These are phyloP conservation scores for Craspedostauros australis DNA, from an alignment of 108 stramenopile species.

Conservation along the genomic window DNA sequence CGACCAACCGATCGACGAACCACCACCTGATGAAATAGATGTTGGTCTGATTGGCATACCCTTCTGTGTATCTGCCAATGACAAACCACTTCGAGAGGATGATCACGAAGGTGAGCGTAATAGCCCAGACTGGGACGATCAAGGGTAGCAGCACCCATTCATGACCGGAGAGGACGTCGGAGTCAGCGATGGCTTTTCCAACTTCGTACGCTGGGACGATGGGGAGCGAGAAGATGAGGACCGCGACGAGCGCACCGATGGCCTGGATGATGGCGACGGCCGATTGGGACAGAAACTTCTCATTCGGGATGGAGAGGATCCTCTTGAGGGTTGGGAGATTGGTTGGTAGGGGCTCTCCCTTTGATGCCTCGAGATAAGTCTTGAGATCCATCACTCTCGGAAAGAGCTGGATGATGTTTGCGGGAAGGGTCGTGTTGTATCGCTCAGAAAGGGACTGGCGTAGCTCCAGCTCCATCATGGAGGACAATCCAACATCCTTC, in stretches of 20 bases:
- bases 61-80: constrained; percentile 6
- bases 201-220: constrained; percentile 1
- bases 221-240: neutral
- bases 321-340: no score
- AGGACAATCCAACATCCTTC: no score
- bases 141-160: neutral
- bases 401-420: no score
- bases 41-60: neutral
- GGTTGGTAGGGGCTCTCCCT: no score
- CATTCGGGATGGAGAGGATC: neutral
- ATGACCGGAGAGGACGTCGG: neutral
- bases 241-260: neutral
- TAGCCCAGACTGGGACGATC: neutral
- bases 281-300: neutral
- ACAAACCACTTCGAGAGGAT: constrained; percentile 3
- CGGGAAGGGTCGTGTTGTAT: no score
- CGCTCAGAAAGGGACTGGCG: no score
- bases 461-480: no score
- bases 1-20: no score
- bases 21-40: constrained; percentile 1
- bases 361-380: no score
- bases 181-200: neutral
- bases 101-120: neutral
- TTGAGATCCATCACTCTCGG: no score
- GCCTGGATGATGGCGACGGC: neutral